Base-by-base conservation (phyloP, 306 rosid genomes). In the Rosa chinensis region DNA sequence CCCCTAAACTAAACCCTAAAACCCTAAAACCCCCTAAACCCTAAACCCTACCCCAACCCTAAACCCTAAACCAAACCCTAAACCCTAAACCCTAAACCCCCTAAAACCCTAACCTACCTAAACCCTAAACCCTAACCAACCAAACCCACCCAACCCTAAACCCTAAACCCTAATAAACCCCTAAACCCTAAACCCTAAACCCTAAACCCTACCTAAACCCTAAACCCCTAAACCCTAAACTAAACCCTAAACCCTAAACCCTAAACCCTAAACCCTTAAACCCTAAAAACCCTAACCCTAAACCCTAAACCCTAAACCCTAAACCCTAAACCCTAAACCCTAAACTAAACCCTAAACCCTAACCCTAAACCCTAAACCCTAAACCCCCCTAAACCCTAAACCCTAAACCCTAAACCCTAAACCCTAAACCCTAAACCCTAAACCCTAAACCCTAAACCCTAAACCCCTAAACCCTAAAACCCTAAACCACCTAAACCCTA, bases 151-250 rank as follows among this genome's bases (percentile, higher is more conserved):
- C n/a, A n/a, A n/a, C n/a, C n/a, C n/a, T n/a, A n/a, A 78, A 83
- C 66, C 86, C 82, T 66, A n/a, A 77, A 70, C 49, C 85, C 78
- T 23, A 72, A 70, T 59, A 4, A 43, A 43, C 6, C 9, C 76
- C 85, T 32, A 40, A 75, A 79, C 63, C 83, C 80, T 35, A 53
- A 79, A 68, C 79, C 83, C 70, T 20, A 82, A 71, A 74, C 82
- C 82, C 10, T 23, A 73, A 78, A 61, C 81, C 87, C 78, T 47
- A 75, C 43, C 43, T 6, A 53, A 59, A 43, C 73, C 72, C 43
- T 6, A 16, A 56, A 79, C 18, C 69, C 82, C 73, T 45, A 72
- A 79, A 43, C 77, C 77, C 78, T 72, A 59, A 79, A 79, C 82
- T 78, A 62, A 79, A 72, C 73, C 73, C 78, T 73, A 72, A 79